A percentile compares a stretch with the other conserved stretches of the same genome.
phyloP scores from a whole-genome alignment of 2,329 filamentous ascomycete species.

The Stagonosporopsis rhizophila region DNA sequence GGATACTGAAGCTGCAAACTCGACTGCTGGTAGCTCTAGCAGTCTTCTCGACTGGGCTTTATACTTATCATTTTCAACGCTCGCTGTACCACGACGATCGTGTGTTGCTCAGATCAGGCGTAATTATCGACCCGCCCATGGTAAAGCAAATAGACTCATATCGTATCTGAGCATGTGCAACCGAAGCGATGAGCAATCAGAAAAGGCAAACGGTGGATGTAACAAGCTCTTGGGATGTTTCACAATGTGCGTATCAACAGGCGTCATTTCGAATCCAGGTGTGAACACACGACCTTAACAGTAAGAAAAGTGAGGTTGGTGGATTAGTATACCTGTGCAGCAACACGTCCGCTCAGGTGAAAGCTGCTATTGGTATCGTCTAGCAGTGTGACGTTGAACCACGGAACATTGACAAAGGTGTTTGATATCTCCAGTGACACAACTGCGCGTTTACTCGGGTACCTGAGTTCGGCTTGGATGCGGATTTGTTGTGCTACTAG shows the following conservation, averaged over 20 bases:
- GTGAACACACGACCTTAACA: not conserved
- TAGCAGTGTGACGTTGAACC: not conserved
- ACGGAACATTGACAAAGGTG: not conserved
- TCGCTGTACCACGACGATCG: not conserved
- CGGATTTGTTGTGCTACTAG: not conserved
- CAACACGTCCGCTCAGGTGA: not conserved
- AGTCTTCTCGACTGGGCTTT: not conserved
- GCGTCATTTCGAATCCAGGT: not conserved
- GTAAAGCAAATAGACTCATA: constrained; percentile 20
- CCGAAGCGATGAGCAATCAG: constrained; percentile 19
- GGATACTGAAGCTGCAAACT: not conserved
- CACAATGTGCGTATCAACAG: constrained; percentile 2
- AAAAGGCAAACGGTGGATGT: constrained; percentile 7
- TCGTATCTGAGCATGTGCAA: constrained; percentile 21
- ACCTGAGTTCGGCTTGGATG: not conserved
- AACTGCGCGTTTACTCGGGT: constrained; percentile 3
- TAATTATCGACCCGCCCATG: constrained; percentile 26
- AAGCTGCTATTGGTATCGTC: not conserved
- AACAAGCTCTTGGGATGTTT: constrained; percentile 14
- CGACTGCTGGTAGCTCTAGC: not conserved
- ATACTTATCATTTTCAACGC: not conserved
- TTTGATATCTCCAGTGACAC: not conserved
- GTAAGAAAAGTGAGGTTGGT: not conserved
- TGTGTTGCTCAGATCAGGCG: not conserved
- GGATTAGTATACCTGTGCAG: not conserved